Evolutionary conservation across 2,329 filamentous ascomycete species (phyloP), one percentile per base, ranked within the genome.

Genomic region (Aspergillaceae sp.): DNA sequence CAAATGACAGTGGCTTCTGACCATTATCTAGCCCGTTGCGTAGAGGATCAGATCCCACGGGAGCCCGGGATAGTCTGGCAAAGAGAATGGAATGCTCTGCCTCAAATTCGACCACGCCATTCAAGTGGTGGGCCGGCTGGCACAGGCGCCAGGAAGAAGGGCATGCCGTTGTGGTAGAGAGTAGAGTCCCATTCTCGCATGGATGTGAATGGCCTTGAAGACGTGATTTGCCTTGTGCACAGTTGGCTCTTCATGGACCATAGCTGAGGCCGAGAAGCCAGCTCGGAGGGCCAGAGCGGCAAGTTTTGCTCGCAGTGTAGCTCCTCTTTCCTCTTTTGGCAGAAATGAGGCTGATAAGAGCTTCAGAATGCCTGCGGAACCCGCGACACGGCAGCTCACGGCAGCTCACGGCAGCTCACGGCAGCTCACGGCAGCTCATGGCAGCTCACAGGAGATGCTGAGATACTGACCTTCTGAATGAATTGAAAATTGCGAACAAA

Each of bases 61-160:
- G 36, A 6, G 27, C 26, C 26, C 36, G 19, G 19, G 19, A 2
- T 5, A 32, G 49, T n/a, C 52, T 44, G 0, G 83, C 80, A 64
- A 89, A 88, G 2, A 71, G 59, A 52, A 84, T 71, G 0, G 84
- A 82, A 63, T 89, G 86, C 55, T 89, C 84, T 3, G 83, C 75
- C 60, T 89, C 85, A 57, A 88, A 89, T 0, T 86, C 85, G 1
- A 89, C 84, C 85, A 88, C 56, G 88, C 81, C 3, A 73, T 75
- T 0, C 72, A 88, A 63, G 33, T 82, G 19, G 67, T 0, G 80
- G 83, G 3, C 80, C 83, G 11, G 71, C 68, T 0, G 84, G 83
- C 0, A 89, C 74, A 0, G 74, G 76, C 1, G 77, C 83, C 0
- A 83, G 71, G 55, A 87, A 85, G 54, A 85, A 75, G 1, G 81